Percentiles rank a stretch among this genome's conserved stretches.
phyloP scores from a whole-genome alignment of 202 grass and related monocot genomes.

The Bolboschoenoplectus hybrid region DNA sequence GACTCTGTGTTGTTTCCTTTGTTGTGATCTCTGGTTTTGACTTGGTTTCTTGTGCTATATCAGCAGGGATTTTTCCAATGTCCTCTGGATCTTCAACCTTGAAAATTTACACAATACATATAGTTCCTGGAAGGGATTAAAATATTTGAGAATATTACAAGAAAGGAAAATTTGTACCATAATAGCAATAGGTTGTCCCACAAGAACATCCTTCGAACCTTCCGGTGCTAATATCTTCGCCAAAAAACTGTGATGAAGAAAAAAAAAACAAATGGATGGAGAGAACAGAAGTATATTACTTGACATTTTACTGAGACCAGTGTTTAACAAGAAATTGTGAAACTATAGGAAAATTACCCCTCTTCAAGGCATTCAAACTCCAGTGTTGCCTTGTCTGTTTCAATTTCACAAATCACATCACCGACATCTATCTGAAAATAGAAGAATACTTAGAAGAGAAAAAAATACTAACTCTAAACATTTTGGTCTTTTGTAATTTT shows the following conservation, averaged over 20 bases:
- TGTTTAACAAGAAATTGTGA: slow-evolving; percentile 8
- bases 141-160: slow-evolving; percentile 28
- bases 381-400: slow-evolving; percentile 96
- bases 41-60: slow-evolving; percentile 62
- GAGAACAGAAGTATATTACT: slow-evolving; percentile 35
- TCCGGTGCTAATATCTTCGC: slow-evolving; percentile 93
- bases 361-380: slow-evolving; percentile 98
- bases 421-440: slow-evolving; percentile 87
- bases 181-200: slow-evolving; percentile 85
- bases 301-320: slow-evolving; percentile 28
- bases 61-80: slow-evolving; percentile 71
- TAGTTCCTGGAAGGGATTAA: slow-evolving; percentile 12
- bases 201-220: slow-evolving; percentile 95
- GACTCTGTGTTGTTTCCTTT: slow-evolving; percentile 41
- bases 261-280: slow-evolving; percentile 27
- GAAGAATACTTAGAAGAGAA: slow-evolving; percentile 11
- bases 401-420: slow-evolving; percentile 97
- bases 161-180: slow-evolving; percentile 64
- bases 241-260: slow-evolving; percentile 60
- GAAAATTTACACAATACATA: slow-evolving; percentile 28
- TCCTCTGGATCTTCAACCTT: slow-evolving; percentile 89
- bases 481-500: slow-evolving; percentile 20
- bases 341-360: slow-evolving; percentile 57
- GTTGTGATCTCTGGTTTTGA: slow-evolving; percentile 55
- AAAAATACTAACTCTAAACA: slow-evolving; percentile 29